Evolutionary conservation across 177 flowering plant genomes (phyloP).

Genomic region (Vitis hybrid): DNA sequence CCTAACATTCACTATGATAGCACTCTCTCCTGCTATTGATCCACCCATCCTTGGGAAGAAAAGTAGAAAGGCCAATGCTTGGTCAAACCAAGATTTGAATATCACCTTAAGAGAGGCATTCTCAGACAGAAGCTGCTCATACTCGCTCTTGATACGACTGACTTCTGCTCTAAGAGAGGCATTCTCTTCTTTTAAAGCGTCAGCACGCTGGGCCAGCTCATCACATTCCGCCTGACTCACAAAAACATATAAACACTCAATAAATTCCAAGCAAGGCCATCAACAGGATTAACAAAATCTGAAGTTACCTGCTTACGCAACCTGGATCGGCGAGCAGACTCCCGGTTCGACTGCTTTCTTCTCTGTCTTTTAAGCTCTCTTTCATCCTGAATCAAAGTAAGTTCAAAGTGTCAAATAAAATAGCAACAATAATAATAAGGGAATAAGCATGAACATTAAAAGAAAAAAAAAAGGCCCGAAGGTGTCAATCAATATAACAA

Average conservation of each 20-base stretch:
- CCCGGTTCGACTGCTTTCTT: conserved; percentile 98
- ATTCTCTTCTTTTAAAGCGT: conserved; percentile 78
- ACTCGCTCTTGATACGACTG: conserved; percentile 62
- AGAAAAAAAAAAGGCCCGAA: neutral
- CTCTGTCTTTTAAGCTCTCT: conserved; percentile 91
- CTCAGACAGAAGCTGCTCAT: conserved; percentile 71
- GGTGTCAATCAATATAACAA: too few relatives aligned
- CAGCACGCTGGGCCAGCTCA: conserved; percentile 87
- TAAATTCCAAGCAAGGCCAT: neutral
- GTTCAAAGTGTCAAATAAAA: conserved; percentile 1
- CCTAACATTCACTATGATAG: conserved; percentile 1
- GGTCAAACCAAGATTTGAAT: neutral
- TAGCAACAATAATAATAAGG: neutral
- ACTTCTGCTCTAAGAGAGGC: conserved; percentile 68
- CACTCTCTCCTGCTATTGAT: neutral
- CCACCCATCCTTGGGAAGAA: neutral
- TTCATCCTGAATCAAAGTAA: conserved; percentile 62
- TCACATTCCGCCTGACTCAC: conserved; percentile 83
- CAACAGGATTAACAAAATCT: neutral
- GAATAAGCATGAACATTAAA: neutral
- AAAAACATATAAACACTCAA: conserved; percentile 6
- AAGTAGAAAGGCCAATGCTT: neutral
- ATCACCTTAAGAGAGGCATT: conserved; percentile 82
- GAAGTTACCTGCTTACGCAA: conserved; percentile 84
- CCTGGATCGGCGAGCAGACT: conserved; percentile 93